Evolutionary conservation across 2,329 filamentous ascomycete species (phyloP).

Genomic region (Colletotrichum sansevieriae): DNA sequence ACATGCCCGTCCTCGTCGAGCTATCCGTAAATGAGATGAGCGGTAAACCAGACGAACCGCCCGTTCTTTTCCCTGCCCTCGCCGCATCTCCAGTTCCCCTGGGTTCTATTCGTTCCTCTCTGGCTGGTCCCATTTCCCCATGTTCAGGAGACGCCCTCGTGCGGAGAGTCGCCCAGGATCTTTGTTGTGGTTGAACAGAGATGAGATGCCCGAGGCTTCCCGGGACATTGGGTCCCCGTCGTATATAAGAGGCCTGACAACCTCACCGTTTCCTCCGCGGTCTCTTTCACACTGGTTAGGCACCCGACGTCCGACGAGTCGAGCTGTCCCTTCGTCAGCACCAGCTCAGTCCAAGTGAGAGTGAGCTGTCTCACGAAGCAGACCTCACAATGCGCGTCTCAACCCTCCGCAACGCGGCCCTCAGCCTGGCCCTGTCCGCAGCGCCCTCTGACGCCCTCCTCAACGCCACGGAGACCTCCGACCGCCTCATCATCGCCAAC

Average conservation of each 20-base stretch:
- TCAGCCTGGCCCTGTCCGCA: slow-evolving; percentile 18
- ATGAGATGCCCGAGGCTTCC: slow-evolving; percentile 26
- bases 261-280: not conserved
- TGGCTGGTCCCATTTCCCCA: not conserved
- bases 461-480: slow-evolving; percentile 52
- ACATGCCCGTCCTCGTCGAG: slow-evolving; percentile 20
- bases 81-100: slow-evolving; percentile 17
- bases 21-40: not conserved
- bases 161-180: slow-evolving; percentile 19
- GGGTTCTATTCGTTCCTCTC: not conserved
- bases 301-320: slow-evolving; percentile 20
- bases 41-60: slow-evolving; percentile 15
- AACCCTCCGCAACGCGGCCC: slow-evolving; percentile 18
- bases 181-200: slow-evolving; percentile 17
- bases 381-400: slow-evolving; percentile 24
- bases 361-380: not conserved
- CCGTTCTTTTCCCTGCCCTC: not conserved
- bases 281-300: slow-evolving; percentile 1
- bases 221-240: not conserved
- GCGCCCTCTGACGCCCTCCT: slow-evolving; percentile 45
- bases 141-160: slow-evolving; percentile 3
- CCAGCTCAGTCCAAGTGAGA: not conserved
- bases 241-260: slow-evolving; percentile 5
- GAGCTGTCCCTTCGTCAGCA: slow-evolving; percentile 10
- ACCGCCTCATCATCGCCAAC: slow-evolving; percentile 53